Evolutionary conservation across 306 rosid species (phyloP), one percentile per base, ranked within the genome.

Genomic region (Corylus avellana): DNA sequence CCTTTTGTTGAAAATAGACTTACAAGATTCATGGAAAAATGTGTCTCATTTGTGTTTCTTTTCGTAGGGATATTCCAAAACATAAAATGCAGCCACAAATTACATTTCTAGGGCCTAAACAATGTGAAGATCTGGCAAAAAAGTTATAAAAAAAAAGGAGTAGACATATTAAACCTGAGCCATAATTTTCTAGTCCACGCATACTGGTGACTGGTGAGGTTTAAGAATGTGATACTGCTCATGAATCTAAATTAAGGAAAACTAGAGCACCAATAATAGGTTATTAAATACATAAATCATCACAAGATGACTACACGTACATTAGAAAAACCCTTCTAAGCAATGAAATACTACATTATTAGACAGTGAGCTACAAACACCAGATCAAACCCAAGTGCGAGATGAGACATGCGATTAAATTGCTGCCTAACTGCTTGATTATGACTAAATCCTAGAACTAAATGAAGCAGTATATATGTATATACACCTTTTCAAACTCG

Each of bases 211-310:
- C 42, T 7, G 29, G 13, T 58, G 20, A 63, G 27, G 70, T 63
- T 63, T 17, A 63, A 32, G 70, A 63, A 35, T 63, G 16, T 63
- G 70, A 63, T 32, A 14, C 70, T 63, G 70, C n/a, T 63, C 16
- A 17, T 32, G 20, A 63, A 32, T 32, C 46, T 63, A 63, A 32
- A 63, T 32, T 63, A 63, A 63, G 12, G 70, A 63, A 63, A 32
- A 63, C 70, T 29, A 63, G n/a, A 32, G 70, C 18, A 32, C 70
- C 20, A 64, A 32, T 16, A 14, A 14, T 12, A 7, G 9, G 11
- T 64, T 32, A 64, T 64, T 63, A 63, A 63, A 63, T 61, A 61
- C 27, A 62, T 8, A 35, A 64, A 35, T 59, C 70, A 64, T 64
- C 48, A 0, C 42, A 16, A 64, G 70, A 35, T 64, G 35, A 35